A percentile compares a stretch with the other conserved stretches of the same genome.
phyloP scores from a whole-genome alignment of 2,329 filamentous ascomycete species.

The Epicoccum nigrum region DNA sequence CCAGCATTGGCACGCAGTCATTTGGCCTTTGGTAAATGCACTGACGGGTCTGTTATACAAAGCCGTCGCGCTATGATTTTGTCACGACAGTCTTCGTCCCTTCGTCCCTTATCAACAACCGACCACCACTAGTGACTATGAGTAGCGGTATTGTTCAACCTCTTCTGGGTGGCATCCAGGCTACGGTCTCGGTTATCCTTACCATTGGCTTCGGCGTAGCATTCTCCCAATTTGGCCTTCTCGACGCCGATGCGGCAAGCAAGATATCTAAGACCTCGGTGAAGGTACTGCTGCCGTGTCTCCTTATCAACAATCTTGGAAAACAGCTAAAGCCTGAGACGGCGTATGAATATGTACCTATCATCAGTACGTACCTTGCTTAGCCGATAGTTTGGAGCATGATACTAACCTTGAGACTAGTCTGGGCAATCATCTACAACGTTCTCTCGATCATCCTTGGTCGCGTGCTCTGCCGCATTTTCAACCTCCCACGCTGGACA shows the following conservation, averaged over 20 bases:
- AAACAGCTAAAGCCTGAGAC: conserved; percentile 57
- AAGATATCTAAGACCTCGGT: conserved; percentile 61
- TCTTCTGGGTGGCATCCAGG: conserved; percentile 62
- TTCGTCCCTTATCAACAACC: background rate
- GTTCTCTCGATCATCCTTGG: conserved; percentile 57
- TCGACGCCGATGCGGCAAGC: conserved; percentile 56
- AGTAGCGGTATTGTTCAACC: conserved; percentile 29
- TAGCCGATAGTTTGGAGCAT: background rate
- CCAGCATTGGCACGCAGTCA: conserved; percentile 11
- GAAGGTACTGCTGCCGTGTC: conserved; percentile 59
- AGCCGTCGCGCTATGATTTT: background rate
- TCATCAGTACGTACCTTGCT: conserved; percentile 49
- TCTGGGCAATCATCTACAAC: conserved; percentile 60
- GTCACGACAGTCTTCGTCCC: background rate
- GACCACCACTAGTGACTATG: conserved; percentile 1
- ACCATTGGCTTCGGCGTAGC: conserved; percentile 61
- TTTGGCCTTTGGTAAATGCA: background rate
- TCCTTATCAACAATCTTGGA: conserved; percentile 61
- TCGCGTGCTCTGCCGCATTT: conserved; percentile 50
- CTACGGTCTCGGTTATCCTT: conserved; percentile 60
- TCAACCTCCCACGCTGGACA: conserved; percentile 60
- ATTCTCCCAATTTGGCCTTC: conserved; percentile 57
- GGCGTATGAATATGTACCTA: conserved; percentile 55
- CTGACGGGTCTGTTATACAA: background rate
- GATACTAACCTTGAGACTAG: conserved; percentile 33